phyloP scores from a whole-genome alignment of 2,329 filamentous ascomycete genomes.

The Aspergillus pseudonomiae region DNA sequence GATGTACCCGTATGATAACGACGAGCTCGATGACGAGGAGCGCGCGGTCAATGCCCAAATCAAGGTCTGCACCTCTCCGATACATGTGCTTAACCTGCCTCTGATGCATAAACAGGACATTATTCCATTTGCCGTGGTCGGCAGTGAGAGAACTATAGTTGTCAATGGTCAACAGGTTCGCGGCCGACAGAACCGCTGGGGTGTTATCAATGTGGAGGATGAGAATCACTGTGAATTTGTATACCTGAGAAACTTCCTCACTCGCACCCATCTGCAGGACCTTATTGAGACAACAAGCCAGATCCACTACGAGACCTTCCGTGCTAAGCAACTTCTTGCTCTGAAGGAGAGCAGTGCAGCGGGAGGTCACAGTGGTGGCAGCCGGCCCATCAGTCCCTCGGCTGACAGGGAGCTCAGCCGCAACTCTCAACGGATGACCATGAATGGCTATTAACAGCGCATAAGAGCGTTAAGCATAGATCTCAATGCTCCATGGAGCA shows the following conservation, averaged over 20 bases:
- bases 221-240: slow-evolving; percentile 99
- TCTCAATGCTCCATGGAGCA: slow-evolving; percentile 23
- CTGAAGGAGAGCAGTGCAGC: slow-evolving; percentile 97
- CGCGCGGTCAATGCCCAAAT: slow-evolving; percentile 90
- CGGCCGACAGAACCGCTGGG: slow-evolving; percentile 98
- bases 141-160: slow-evolving; percentile 96
- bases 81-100: slow-evolving; percentile 37
- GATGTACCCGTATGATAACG: slow-evolving; percentile 99
- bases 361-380: slow-evolving; percentile 67
- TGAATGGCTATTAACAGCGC: slow-evolving; percentile 87
- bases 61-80: slow-evolving; percentile 67
- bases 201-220: slow-evolving; percentile 98
- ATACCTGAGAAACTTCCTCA: slow-evolving; percentile 97
- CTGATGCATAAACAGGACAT: slow-evolving; percentile 65
- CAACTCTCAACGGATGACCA: slow-evolving; percentile 94
- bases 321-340: slow-evolving; percentile 95
- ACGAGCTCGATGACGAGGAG: slow-evolving; percentile 98
- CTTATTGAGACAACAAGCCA: slow-evolving; percentile 99
- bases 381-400: slow-evolving; percentile 91
- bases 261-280: slow-evolving; percentile 96
- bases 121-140: slow-evolving; percentile 96
- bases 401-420: slow-evolving; percentile 96
- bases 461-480: slow-evolving; percentile 15
- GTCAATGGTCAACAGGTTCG: slow-evolving; percentile 97
- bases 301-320: slow-evolving; percentile 99